Evolutionary conservation across 2,329 filamentous ascomycete genomes (phyloP).

Genomic region (Ceratocystis cubensis): DNA sequence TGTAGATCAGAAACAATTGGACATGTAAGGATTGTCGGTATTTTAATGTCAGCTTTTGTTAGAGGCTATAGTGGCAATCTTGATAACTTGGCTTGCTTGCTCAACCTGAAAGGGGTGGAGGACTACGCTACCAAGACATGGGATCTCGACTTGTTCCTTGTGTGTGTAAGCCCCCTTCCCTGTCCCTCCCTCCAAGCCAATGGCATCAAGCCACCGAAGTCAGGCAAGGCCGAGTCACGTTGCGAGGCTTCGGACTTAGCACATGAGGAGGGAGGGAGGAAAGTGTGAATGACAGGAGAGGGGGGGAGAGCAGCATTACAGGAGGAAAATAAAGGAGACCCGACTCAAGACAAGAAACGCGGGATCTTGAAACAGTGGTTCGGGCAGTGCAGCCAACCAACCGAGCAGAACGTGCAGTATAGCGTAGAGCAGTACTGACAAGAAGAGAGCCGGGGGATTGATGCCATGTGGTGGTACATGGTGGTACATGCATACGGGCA

Average conservation of each 20-base stretch:
- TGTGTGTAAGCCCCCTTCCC: neutral
- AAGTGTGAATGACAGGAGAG: neutral
- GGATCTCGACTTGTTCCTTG: neutral
- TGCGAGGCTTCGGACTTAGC: neutral
- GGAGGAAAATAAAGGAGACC: neutral
- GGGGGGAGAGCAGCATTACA: neutral
- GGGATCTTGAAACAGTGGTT: neutral
- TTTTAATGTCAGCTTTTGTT: no score
- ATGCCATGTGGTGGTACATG: neutral
- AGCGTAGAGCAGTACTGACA: neutral
- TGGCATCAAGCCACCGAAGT: no score
- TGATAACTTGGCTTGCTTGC: no score
- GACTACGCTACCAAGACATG: neutral
- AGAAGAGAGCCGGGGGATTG: neutral
- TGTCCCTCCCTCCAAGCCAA: no score
- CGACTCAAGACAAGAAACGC: neutral
- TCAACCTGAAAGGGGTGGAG: no score
- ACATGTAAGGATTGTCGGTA: no score
- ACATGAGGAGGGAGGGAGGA: neutral
- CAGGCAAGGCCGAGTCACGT: no score
- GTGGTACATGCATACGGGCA: neutral
- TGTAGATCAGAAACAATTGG: neutral
- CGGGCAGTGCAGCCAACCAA: neutral
- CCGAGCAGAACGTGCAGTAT: neutral
- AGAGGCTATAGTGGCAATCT: no score